Evolutionary conservation across 345 rosid species (phyloP).

Genomic region (Stellera chamaejasme): DNA sequence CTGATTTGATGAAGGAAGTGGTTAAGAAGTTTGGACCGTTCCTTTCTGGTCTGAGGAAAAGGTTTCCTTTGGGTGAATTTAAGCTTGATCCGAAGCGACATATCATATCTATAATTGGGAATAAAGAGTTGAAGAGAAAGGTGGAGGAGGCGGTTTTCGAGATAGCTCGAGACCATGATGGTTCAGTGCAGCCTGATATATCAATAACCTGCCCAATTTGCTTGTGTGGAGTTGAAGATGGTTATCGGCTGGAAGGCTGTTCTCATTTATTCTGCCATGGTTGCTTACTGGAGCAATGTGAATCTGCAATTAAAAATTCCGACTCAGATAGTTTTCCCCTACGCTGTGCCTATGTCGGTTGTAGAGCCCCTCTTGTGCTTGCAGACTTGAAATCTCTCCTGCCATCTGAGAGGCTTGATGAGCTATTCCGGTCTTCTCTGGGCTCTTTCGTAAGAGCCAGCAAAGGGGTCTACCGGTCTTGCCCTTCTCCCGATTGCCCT

Average conservation of each 20-base stretch:
- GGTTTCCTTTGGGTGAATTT: conserved; percentile 51
- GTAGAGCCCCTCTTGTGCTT: conserved; percentile 41
- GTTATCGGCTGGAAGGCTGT: conserved; percentile 70
- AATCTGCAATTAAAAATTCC: conserved; percentile 51
- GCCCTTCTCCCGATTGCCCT: conserved; percentile 88
- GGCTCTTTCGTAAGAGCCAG: conserved; percentile 59
- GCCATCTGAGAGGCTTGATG: conserved; percentile 58
- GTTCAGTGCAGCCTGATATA: conserved; percentile 11
- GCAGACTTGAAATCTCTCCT: conserved; percentile 56
- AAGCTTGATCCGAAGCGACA: conserved; percentile 49
- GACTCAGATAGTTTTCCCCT: conserved; percentile 68
- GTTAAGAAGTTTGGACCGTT: conserved; percentile 71
- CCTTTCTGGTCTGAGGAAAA: conserved; percentile 59
- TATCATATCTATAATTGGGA: conserved; percentile 51
- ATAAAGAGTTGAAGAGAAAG: conserved; percentile 45
- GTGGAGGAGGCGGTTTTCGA: conserved; percentile 55
- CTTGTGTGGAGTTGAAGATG: conserved; percentile 74
- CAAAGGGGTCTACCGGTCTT: conserved; percentile 53
- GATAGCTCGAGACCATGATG: conserved; percentile 27
- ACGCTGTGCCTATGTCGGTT: conserved; percentile 41
- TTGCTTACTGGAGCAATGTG: conserved; percentile 76
- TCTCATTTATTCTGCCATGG: conserved; percentile 56
- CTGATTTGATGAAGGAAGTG: conserved; percentile 68
- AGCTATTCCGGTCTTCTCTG: conserved; percentile 71
- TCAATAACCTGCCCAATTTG: conserved; percentile 65